Conservation (phyloP, 352 stramenopile genomes). For the Blastocystis sp. region DNA sequence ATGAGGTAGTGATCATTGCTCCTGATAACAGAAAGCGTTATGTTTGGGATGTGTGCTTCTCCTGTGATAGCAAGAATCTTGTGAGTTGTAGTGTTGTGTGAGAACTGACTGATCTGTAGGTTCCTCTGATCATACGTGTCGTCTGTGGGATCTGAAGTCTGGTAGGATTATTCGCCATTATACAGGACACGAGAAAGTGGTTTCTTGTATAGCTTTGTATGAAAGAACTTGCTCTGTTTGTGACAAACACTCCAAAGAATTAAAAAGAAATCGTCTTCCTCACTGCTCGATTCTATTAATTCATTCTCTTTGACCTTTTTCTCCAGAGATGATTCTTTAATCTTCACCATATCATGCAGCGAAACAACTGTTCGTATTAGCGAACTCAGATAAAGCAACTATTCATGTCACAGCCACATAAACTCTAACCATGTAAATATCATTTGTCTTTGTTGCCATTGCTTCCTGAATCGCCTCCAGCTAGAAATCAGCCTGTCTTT, state of each 20-base stretch:
- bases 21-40: not conserved
- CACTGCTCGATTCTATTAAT: not conserved
- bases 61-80: slow-evolving; percentile 55
- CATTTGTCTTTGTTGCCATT: slow-evolving; percentile 51
- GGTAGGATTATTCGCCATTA: slow-evolving; percentile 52
- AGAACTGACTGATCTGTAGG: not conserved
- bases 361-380: slow-evolving; percentile 39
- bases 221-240: slow-evolving; percentile 24
- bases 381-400: slow-evolving; percentile 46
- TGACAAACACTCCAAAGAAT: slow-evolving; percentile 44
- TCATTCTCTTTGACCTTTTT: slow-evolving; percentile 10
- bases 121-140: slow-evolving; percentile 50
- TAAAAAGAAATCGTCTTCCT: not conserved
- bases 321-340: slow-evolving; percentile 23
- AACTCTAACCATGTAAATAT: slow-evolving; percentile 34
- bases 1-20: not conserved
- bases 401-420: not conserved
- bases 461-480: slow-evolving; percentile 49
- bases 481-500: not conserved
- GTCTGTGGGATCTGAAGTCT: slow-evolving; percentile 47
- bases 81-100: not conserved
- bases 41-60: slow-evolving; percentile 57
- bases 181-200: slow-evolving; percentile 57
- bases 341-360: slow-evolving; percentile 55
- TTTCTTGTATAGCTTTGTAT: slow-evolving; percentile 35